Conservation (phyloP, 352 stramenopile species). For the Phytopythium kandeliae region DNA sequence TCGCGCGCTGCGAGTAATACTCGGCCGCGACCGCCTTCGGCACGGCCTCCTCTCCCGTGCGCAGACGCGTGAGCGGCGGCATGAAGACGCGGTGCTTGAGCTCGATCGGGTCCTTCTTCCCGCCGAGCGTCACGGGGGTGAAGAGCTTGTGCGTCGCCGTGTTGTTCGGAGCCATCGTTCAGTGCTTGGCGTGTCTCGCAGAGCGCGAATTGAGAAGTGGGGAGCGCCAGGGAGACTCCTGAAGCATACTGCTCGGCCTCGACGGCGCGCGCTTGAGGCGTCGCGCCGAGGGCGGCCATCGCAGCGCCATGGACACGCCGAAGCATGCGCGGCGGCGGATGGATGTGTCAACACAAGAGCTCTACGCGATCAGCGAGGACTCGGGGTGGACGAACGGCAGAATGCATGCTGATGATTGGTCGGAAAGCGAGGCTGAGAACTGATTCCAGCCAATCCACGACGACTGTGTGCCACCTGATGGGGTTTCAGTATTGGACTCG, state of each 20-base stretch:
- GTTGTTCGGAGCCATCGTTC: constrained; percentile 15
- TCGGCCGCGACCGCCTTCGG: constrained; percentile 21
- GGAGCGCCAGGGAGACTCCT: no score
- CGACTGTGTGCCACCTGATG: no score
- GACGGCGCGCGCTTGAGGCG: no score
- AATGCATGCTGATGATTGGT: neutral
- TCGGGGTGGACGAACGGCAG: neutral
- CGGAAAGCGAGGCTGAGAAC: neutral
- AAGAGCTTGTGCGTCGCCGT: constrained; percentile 27
- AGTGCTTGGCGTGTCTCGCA: no score
- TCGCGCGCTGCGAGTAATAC: constrained; percentile 47
- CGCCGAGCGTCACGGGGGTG: constrained; percentile 26
- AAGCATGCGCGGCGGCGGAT: no score
- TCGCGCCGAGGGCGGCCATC: no score
- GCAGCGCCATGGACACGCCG: no score
- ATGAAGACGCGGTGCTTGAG: constrained; percentile 51
- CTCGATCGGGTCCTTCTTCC: constrained; percentile 23
- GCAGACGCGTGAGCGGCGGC: constrained; percentile 34
- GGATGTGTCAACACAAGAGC: neutral
- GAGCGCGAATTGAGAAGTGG: constrained; percentile 10
- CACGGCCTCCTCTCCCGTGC: constrained; percentile 20
- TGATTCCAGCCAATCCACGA: neutral
- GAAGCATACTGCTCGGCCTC: no score
- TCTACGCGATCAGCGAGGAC: constrained; percentile 4
- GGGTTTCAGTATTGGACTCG: no score